Conservation (phyloP, 495 filamentous ascomycete species). For the Penicillium canariense region DNA sequence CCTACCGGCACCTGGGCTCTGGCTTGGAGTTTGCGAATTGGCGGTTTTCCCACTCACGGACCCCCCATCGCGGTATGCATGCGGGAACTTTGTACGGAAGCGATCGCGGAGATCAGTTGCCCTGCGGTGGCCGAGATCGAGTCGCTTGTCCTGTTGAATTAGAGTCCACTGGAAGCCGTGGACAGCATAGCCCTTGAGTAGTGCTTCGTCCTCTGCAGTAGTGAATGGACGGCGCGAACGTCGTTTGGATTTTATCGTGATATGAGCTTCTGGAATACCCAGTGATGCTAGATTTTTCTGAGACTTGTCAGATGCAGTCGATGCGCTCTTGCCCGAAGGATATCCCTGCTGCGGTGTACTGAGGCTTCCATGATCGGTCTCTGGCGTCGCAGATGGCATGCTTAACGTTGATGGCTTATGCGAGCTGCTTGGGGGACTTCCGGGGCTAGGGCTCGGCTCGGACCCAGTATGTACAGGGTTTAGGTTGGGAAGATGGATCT, state of each 20-base stretch:
- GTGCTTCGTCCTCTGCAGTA: conserved; percentile 69
- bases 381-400: conserved; percentile 17
- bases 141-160: conserved; percentile 68
- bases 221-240: conserved; percentile 61
- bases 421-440: conserved; percentile 11
- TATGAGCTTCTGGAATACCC: conserved; percentile 39
- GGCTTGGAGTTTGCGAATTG: conserved; percentile 1
- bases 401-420: conserved; percentile 24
- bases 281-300: conserved; percentile 33
- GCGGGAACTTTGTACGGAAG: conserved; percentile 76
- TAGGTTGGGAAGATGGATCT: conserved; percentile 24
- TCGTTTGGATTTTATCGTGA: conserved; percentile 35
- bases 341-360: not conserved
- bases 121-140: conserved; percentile 63
- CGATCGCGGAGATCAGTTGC: conserved; percentile 82
- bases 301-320: conserved; percentile 27
- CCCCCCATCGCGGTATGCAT: conserved; percentile 60
- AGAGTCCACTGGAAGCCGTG: conserved; percentile 80
- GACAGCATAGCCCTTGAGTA: conserved; percentile 69
- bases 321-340: conserved; percentile 15
- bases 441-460: conserved; percentile 10
- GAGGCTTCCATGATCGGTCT: conserved; percentile 11
- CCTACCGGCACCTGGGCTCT: not conserved
- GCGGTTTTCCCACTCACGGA: conserved; percentile 38
- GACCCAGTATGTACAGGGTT: conserved; percentile 10